A percentile compares a stretch with the other conserved stretches of the same genome.
Evolutionary conservation across 306 rosid genomes (phyloP).

Genomic region (Geum urbanum): DNA sequence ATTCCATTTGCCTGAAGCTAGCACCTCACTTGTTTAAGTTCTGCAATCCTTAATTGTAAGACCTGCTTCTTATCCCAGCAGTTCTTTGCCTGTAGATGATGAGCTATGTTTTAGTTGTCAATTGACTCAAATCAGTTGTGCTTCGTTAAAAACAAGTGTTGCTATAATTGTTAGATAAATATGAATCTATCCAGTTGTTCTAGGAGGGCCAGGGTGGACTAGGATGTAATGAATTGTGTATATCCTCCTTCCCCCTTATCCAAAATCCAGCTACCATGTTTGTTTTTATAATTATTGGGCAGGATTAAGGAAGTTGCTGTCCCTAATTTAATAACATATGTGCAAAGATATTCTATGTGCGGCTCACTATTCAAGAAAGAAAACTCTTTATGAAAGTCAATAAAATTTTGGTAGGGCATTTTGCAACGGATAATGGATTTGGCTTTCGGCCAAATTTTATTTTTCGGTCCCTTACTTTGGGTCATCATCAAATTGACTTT

Average conservation of each 20-base stretch:
- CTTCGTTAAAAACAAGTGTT: too few relatives aligned
- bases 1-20: not conserved
- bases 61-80: not conserved
- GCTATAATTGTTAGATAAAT: not conserved
- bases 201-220: not conserved
- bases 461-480: not conserved
- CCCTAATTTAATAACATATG: not conserved
- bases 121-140: too few relatives aligned
- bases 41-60: not conserved
- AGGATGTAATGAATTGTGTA: not conserved
- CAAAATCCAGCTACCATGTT: not conserved
- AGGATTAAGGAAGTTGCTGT: not conserved
- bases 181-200: not conserved
- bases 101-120: too few relatives aligned
- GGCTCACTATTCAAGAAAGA: not conserved
- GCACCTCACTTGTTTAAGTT: not conserved
- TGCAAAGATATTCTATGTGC: not conserved
- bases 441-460: not conserved
- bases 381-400: too few relatives aligned
- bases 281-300: not conserved
- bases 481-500: too few relatives aligned
- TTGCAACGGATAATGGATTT: not conserved
- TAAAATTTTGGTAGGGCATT: too few relatives aligned
- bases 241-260: conserved; percentile 1
- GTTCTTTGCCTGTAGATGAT: too few relatives aligned